Evolutionary conservation across 345 rosid genomes (phyloP).

Genomic region (Dimocarpus longan): DNA sequence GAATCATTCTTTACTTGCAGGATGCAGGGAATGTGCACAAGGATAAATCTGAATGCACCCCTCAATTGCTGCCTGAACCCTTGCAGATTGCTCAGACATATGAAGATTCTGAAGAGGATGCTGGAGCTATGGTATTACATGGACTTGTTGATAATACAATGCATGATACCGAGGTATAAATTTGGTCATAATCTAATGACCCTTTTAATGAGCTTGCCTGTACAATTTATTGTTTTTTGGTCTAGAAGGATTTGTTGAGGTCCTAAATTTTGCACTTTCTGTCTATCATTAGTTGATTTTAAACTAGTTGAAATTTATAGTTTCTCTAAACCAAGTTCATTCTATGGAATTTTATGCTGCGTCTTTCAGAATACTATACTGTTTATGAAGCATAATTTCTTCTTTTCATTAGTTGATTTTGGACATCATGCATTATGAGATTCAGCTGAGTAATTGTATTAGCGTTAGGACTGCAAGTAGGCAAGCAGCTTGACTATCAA

Average conservation of each 20-base stretch:
- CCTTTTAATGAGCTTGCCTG: neutral
- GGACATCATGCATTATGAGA: neutral
- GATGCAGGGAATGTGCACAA: conserved; percentile 6
- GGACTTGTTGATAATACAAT: conserved; percentile 23
- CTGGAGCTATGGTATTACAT: neutral
- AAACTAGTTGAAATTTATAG: neutral
- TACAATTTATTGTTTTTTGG: neutral
- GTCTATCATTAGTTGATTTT: neutral
- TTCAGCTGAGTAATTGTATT: neutral
- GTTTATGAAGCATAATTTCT: neutral
- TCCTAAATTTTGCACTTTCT: neutral
- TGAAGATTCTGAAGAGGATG: conserved; percentile 28
- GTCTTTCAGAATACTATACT: neutral
- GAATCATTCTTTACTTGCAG: conserved; percentile 10
- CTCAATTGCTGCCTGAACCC: conserved; percentile 19
- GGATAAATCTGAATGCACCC: conserved; percentile 16
- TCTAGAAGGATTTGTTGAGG: neutral
- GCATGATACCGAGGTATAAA: conserved; percentile 46
- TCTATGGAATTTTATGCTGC: neutral
- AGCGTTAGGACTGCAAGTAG: neutral
- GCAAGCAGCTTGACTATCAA: neutral
- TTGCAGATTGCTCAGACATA: conserved; percentile 24
- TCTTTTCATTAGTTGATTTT: neutral
- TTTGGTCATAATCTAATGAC: neutral
- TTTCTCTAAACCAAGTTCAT: neutral